Percentiles rank a stretch among this genome's conserved stretches.
phyloP scores from a whole-genome alignment of 2,329 filamentous ascomycete genomes.

The Xylariaceae sp. region DNA sequence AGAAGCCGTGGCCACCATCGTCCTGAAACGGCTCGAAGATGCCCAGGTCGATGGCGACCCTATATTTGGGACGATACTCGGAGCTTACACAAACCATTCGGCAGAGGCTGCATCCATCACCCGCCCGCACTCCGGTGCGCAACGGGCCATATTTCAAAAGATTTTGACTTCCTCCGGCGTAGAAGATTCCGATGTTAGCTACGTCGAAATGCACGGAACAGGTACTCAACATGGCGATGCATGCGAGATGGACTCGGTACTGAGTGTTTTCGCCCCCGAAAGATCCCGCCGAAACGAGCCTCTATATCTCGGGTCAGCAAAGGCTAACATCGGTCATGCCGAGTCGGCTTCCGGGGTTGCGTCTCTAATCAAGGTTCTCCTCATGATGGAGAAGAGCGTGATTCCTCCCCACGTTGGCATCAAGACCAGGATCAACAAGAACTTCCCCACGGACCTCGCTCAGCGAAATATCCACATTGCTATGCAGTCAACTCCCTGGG shows the following conservation, averaged over 20 bases:
- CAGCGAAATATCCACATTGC: constrained; percentile 42
- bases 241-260: constrained; percentile 64
- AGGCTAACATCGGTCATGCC: constrained; percentile 23
- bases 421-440: constrained; percentile 18
- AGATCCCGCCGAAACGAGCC: not conserved
- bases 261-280: constrained; percentile 58
- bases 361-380: constrained; percentile 19
- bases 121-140: constrained; percentile 66
- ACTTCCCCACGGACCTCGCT: constrained; percentile 9
- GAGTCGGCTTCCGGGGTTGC: constrained; percentile 21
- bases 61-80: constrained; percentile 60
- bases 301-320: constrained; percentile 18
- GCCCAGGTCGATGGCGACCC: constrained; percentile 28
- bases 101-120: constrained; percentile 72
- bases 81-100: constrained; percentile 70
- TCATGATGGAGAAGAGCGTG: constrained; percentile 21
- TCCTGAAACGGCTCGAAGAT: constrained; percentile 28
- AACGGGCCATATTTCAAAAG: constrained; percentile 61
- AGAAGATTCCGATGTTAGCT: constrained; percentile 56
- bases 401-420: constrained; percentile 23
- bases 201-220: constrained; percentile 71
- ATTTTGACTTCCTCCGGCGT: constrained; percentile 60
- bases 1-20: constrained; percentile 20
- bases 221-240: constrained; percentile 72
- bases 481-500: constrained; percentile 38